Conservation (phyloP, 805 yeast species). For the Metschnikowia henanensis region DNA sequence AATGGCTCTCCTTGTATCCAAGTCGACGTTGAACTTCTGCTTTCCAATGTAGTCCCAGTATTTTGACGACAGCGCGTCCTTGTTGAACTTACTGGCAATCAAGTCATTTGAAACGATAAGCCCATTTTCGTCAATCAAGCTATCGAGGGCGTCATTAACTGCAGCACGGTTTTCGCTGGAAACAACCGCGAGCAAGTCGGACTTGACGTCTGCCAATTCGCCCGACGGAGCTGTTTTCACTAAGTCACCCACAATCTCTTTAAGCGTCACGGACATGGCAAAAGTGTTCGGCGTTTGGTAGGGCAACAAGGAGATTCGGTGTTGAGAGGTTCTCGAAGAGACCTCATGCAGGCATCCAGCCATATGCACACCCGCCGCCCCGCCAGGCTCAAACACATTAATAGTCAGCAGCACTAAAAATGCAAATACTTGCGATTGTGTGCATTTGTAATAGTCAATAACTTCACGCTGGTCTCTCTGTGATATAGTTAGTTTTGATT, state of each 20-base stretch:
- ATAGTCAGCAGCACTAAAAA: no score
- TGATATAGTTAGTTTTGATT: no score
- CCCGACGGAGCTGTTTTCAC: conserved; percentile 41
- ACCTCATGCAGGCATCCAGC: not conserved
- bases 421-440: no score
- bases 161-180: conserved; percentile 20
- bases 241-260: conserved; percentile 28
- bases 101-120: conserved; percentile 29
- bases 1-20: conserved; percentile 45
- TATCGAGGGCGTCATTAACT: conserved; percentile 30
- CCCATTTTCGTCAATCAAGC: conserved; percentile 29
- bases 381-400: no score
- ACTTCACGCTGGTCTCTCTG: no score
- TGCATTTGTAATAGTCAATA: no score
- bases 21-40: conserved; percentile 59
- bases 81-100: conserved; percentile 36
- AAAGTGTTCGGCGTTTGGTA: not conserved
- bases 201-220: conserved; percentile 31
- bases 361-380: not conserved
- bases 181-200: conserved; percentile 27
- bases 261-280: conserved; percentile 25
- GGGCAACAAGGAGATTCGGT: not conserved
- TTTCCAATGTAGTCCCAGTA: conserved; percentile 51
- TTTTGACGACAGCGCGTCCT: conserved; percentile 39
- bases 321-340: not conserved